phyloP scores from a whole-genome alignment of 2,329 filamentous ascomycete genomes.

The Metarhizium guizhouense region DNA sequence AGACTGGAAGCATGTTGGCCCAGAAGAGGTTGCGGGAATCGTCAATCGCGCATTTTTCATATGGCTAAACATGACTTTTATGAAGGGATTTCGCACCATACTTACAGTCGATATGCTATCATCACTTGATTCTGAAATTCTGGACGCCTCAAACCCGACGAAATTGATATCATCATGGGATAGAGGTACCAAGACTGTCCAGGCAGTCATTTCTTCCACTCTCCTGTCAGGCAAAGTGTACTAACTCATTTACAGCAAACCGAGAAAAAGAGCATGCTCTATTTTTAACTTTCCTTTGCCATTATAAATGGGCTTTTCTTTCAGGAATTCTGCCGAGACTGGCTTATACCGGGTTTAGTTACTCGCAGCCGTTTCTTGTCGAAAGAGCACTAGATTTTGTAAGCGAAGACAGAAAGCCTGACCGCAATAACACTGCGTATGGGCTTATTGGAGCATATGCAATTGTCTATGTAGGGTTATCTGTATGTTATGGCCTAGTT shows the following conservation, averaged over 20 bases:
- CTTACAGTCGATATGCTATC: constrained; percentile 14
- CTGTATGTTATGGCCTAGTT: constrained; percentile 16
- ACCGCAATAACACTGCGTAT: constrained; percentile 20
- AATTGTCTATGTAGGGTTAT: constrained; percentile 29
- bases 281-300: constrained; percentile 12
- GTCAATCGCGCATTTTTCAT: constrained; percentile 16
- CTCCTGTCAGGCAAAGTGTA: not conserved
- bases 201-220: not conserved
- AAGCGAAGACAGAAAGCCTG: constrained; percentile 12
- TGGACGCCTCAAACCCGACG: constrained; percentile 8
- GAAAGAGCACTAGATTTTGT: constrained; percentile 23
- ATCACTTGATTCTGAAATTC: constrained; percentile 17
- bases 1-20: not conserved
- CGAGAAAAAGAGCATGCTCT: constrained; percentile 14
- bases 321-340: constrained; percentile 25
- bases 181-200: not conserved
- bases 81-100: constrained; percentile 21
- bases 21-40: constrained; percentile 15
- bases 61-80: constrained; percentile 19
- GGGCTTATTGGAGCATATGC: constrained; percentile 29
- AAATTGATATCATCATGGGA: not conserved
- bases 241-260: constrained; percentile 3
- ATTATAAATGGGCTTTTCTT: constrained; percentile 18
- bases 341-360: constrained; percentile 26
- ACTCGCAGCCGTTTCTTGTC: constrained; percentile 35